Percentiles rank a stretch among this genome's conserved stretches.
phyloP scores from a whole-genome alignment of 2,329 filamentous ascomycete species.

The Talaromyces sp. region DNA sequence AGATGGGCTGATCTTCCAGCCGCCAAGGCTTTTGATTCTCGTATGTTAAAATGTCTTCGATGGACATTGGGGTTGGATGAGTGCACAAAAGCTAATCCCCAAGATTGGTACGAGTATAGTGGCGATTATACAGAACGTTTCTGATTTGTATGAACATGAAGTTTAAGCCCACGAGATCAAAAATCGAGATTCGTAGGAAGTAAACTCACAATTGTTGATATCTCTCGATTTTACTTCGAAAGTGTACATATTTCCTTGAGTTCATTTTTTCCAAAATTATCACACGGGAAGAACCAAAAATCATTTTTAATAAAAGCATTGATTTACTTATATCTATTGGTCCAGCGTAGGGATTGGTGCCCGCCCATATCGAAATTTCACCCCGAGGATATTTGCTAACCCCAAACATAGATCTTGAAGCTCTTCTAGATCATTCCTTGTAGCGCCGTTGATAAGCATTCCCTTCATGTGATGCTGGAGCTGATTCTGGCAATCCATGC shows the following conservation, averaged over 20 bases:
- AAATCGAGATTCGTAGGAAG: background rate
- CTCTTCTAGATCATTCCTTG: background rate
- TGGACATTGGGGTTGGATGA: background rate
- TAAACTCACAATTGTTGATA: background rate
- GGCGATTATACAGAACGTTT: background rate
- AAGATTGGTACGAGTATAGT: conserved; percentile 1
- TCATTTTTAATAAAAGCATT: background rate
- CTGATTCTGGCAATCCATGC: conserved; percentile 1
- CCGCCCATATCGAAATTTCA: background rate
- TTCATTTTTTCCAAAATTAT: background rate
- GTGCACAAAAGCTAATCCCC: background rate
- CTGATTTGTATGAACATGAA: background rate
- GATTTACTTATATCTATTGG: background rate
- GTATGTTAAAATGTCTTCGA: background rate
- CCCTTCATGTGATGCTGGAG: conserved; percentile 2
- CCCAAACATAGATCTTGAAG: background rate
- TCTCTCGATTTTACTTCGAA: background rate
- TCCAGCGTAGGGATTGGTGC: background rate
- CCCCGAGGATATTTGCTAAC: background rate
- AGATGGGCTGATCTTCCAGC: conserved; percentile 1
- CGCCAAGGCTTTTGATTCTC: background rate
- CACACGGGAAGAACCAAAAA: no score
- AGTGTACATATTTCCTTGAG: background rate
- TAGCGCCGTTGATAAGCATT: background rate
- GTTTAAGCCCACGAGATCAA: background rate